Conservation (phyloP, 805 yeast species). For the Candida gorgasii region DNA sequence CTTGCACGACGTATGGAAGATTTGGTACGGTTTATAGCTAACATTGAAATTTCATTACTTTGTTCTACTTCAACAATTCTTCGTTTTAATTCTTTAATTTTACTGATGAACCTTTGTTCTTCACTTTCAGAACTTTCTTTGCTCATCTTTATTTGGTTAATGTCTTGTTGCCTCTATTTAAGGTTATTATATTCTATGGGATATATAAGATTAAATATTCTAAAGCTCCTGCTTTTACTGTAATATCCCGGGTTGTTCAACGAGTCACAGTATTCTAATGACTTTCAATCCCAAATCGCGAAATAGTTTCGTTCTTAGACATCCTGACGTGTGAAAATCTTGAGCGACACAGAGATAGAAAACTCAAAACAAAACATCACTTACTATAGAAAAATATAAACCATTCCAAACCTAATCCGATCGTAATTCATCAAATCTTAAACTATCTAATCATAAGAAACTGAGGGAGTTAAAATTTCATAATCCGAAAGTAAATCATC, state of each 20-base stretch:
- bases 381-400: constrained; percentile 1
- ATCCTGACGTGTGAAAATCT: too few relatives aligned
- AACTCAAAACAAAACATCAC: constrained; percentile 1
- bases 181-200: too few relatives aligned
- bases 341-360: neutral
- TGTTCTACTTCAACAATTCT: constrained; percentile 73
- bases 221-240: too few relatives aligned
- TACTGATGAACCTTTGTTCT: constrained; percentile 52
- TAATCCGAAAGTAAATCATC: constrained; percentile 34
- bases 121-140: constrained; percentile 4
- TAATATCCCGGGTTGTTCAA: too few relatives aligned
- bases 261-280: too few relatives aligned
- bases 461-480: constrained; percentile 34
- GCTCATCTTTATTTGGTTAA: neutral
- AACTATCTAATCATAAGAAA: constrained; percentile 10
- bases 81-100: constrained; percentile 70
- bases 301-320: too few relatives aligned
- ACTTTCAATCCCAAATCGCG: too few relatives aligned
- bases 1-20: constrained; percentile 74
- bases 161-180: too few relatives aligned
- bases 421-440: neutral
- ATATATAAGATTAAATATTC: too few relatives aligned
- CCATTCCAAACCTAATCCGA: neutral
- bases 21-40: constrained; percentile 77
- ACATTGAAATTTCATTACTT: constrained; percentile 71